A percentile compares a stretch with the other conserved stretches of the same genome.
Evolutionary conservation across 176 grass and related monocot genomes (phyloP).

Genomic region (Olyra latifolia): DNA sequence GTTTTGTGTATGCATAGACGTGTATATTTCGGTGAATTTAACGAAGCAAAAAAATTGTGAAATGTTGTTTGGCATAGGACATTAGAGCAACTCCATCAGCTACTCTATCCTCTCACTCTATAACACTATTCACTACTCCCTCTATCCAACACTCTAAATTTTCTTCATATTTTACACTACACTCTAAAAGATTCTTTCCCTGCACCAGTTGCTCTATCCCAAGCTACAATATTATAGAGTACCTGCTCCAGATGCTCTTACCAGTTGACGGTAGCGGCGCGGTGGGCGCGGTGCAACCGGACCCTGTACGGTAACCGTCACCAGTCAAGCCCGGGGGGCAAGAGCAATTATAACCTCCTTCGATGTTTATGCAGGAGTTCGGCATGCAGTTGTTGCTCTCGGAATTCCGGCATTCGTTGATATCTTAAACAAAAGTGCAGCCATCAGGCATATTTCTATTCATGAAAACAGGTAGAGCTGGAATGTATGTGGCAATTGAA

Average conservation of each 20-base stretch:
- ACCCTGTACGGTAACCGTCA: background rate
- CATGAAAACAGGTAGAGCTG: background rate
- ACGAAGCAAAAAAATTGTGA: background rate
- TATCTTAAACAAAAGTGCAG: constrained; percentile 12
- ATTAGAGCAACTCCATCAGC: too few relatives aligned
- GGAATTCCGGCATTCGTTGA: constrained; percentile 4
- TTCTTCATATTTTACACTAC: too few relatives aligned
- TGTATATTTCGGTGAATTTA: background rate
- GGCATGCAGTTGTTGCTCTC: background rate
- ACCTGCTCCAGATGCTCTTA: too few relatives aligned
- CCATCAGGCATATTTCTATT: background rate
- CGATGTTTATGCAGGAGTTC: background rate
- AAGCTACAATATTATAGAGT: too few relatives aligned
- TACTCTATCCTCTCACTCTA: too few relatives aligned
- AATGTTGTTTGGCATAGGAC: background rate
- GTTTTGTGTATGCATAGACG: background rate
- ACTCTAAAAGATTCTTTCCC: too few relatives aligned
- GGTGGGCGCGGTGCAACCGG: too few relatives aligned
- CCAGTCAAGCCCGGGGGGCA: constrained; percentile 1
- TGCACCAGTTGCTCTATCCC: too few relatives aligned
- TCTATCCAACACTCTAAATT: too few relatives aligned
- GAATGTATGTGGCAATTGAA: background rate
- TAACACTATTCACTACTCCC: too few relatives aligned
- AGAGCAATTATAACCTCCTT: constrained; percentile 26
- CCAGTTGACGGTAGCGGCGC: too few relatives aligned